Evolutionary conservation across 2,329 filamentous ascomycete genomes (phyloP).

Genomic region (Xylaria sp.): DNA sequence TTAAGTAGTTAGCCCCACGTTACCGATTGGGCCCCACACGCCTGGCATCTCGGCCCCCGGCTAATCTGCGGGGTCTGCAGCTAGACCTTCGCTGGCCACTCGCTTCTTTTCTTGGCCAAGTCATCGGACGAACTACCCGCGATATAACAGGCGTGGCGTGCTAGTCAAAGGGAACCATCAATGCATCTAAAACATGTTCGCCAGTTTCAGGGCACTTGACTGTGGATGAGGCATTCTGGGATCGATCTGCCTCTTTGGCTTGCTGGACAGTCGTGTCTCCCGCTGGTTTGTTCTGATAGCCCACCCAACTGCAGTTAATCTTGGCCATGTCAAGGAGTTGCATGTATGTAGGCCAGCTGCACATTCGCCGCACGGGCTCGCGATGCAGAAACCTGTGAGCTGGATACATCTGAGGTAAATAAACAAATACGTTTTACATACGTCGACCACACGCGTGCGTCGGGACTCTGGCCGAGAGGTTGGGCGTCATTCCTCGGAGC

Average conservation of each 20-base stretch:
- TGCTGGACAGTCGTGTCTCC: slow-evolving; percentile 5
- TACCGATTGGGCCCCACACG: slow-evolving; percentile 4
- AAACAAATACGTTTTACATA: slow-evolving; percentile 2
- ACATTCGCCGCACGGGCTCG: slow-evolving; percentile 16
- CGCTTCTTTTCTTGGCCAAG: slow-evolving; percentile 19
- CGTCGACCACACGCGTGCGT: slow-evolving; percentile 1
- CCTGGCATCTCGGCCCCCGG: neutral
- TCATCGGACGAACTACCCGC: slow-evolving; percentile 21
- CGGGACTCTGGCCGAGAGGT: slow-evolving; percentile 11
- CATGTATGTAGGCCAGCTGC: slow-evolving; percentile 18
- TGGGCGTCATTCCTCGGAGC: slow-evolving; percentile 30
- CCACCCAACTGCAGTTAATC: slow-evolving; percentile 6
- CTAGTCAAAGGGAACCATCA: neutral
- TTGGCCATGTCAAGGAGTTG: slow-evolving; percentile 11
- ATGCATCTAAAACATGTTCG: neutral
- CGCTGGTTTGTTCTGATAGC: slow-evolving; percentile 9
- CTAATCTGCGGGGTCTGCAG: slow-evolving; percentile 27
- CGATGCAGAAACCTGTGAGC: neutral
- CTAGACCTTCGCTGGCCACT: slow-evolving; percentile 1
- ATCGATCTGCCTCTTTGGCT: neutral
- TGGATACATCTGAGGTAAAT: slow-evolving; percentile 6
- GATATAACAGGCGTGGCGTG: neutral
- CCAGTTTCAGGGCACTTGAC: slow-evolving; percentile 15
- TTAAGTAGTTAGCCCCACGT: neutral
- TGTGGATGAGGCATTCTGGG: neutral